Evolutionary conservation across 208 protist genomes (phyloP).

Genomic region (Sergeia podlipaevii): DNA sequence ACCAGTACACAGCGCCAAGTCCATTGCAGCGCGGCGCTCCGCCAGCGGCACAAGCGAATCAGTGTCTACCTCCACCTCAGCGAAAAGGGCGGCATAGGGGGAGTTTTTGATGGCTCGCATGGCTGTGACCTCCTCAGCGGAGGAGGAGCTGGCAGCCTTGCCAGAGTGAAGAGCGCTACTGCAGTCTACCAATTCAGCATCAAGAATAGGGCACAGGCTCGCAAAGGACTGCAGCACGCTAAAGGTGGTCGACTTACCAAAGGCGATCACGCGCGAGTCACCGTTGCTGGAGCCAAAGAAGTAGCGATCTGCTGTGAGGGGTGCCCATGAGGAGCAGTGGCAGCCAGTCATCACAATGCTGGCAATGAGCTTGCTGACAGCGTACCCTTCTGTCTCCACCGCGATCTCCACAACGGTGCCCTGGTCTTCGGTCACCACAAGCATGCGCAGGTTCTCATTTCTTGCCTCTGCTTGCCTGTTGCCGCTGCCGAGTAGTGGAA

Average conservation of each 20-base stretch:
- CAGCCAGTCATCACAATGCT: constrained; percentile 55
- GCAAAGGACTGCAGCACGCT: constrained; percentile 43
- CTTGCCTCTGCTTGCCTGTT: neutral
- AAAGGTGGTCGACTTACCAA: constrained; percentile 15
- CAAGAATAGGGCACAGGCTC: constrained; percentile 39
- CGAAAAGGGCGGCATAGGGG: constrained; percentile 68
- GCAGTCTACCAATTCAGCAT: constrained; percentile 59
- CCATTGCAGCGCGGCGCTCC: constrained; percentile 39
- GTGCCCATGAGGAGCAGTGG: constrained; percentile 26
- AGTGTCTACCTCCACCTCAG: constrained; percentile 54
- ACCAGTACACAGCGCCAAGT: constrained; percentile 65
- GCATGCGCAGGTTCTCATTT: constrained; percentile 20
- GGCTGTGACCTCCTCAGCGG: neutral
- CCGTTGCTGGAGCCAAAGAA: constrained; percentile 62
- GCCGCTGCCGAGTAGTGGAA: constrained; percentile 1
- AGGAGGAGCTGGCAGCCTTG: neutral
- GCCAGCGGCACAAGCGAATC: constrained; percentile 26
- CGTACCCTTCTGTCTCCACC: constrained; percentile 42
- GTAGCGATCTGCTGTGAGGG: constrained; percentile 8
- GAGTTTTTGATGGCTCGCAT: constrained; percentile 29
- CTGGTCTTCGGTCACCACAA: constrained; percentile 69
- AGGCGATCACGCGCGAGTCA: constrained; percentile 47
- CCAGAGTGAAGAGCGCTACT: constrained; percentile 2
- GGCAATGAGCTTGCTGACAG: constrained; percentile 32
- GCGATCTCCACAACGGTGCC: constrained; percentile 60